Evolutionary conservation across 768 basidiomycete genomes (phyloP).

Genomic region (Sistotremastrum suecicum): DNA sequence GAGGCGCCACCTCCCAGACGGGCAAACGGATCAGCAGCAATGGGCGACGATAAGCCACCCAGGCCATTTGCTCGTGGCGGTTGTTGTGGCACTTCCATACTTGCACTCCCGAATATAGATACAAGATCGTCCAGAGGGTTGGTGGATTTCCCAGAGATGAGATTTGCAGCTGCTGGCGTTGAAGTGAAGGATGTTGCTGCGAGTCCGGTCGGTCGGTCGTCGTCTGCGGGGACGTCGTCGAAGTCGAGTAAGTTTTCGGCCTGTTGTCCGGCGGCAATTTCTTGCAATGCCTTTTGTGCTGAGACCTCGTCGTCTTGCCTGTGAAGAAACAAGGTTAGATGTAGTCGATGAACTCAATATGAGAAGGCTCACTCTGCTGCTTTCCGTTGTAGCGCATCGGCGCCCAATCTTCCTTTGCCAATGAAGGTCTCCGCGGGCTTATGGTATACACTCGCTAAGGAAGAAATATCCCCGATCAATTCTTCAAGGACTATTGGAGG

Average conservation of each 20-base stretch:
- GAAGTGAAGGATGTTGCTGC: conserved; percentile 65
- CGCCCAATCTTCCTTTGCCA: conserved; percentile 79
- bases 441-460: conserved; percentile 90
- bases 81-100: conserved; percentile 16
- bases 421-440: conserved; percentile 95
- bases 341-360: not conserved
- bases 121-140: conserved; percentile 92
- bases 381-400: conserved; percentile 58
- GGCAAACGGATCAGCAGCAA: conserved; percentile 6
- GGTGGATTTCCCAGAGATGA: conserved; percentile 64
- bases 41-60: conserved; percentile 12
- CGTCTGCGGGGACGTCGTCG: conserved; percentile 51
- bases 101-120: conserved; percentile 68
- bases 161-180: conserved; percentile 58
- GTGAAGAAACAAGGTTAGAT: conserved; percentile 9
- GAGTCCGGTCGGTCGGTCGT: conserved; percentile 58
- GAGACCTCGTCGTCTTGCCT: conserved; percentile 57
- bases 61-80: conserved; percentile 9
- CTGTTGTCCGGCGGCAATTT: conserved; percentile 82
- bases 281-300: conserved; percentile 76
- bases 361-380: conserved; percentile 37
- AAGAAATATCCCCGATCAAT: conserved; percentile 78
- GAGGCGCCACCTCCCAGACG: conserved; percentile 9
- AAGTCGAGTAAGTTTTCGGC: conserved; percentile 94
- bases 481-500: conserved; percentile 81